phyloP scores from a whole-genome alignment of 257 asterid species.

The Rubia yunnanensis region DNA sequence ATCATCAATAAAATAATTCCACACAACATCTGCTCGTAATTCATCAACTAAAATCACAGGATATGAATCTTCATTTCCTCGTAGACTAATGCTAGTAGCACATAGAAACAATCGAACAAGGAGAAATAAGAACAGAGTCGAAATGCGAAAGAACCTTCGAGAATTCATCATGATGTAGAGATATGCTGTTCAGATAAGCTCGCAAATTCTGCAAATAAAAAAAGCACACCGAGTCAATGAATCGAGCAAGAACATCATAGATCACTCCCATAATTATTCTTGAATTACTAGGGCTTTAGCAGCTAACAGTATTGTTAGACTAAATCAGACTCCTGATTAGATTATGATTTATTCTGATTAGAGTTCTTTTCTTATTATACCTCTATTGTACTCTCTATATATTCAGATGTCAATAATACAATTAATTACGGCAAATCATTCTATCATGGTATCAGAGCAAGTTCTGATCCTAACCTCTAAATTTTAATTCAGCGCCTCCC shows the following conservation, averaged over 20 bases:
- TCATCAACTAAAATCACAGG: neutral
- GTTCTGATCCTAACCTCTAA: no score
- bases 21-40: neutral
- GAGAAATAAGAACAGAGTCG: neutral
- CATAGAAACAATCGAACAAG: neutral
- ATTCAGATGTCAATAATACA: no score
- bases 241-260: neutral
- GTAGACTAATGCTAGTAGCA: neutral
- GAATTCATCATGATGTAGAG: slow-evolving; percentile 42
- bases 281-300: slow-evolving; percentile 1
- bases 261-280: neutral
- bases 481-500: no score
- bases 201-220: neutral
- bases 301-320: neutral
- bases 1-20: neutral
- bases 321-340: no score
- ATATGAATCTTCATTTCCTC: neutral
- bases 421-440: no score
- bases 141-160: slow-evolving; percentile 29
- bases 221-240: neutral
- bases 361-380: no score
- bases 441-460: no score
- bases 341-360: no score
- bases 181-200: slow-evolving; percentile 13
- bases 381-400: no score